These are phyloP conservation scores for Citrus australasica DNA, from an alignment of 345 rosid species.

Conservation along the genomic window DNA sequence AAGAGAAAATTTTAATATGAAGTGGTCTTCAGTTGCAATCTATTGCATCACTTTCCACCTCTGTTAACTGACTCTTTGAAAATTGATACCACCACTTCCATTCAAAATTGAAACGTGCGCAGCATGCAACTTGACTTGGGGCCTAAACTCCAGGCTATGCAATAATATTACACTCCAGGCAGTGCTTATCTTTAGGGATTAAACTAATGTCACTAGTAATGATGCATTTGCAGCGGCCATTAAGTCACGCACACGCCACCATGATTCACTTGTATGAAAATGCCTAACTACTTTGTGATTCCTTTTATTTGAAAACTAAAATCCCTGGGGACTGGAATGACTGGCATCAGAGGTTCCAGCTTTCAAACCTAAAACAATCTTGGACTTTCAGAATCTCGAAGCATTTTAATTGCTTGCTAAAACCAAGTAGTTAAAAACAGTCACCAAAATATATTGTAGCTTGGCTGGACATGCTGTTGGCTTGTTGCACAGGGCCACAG, in stretches of 20 bases:
- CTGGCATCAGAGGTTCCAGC: background rate
- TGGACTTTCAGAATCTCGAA: too few relatives aligned
- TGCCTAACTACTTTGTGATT: background rate
- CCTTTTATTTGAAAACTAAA: background rate
- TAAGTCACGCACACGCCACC: background rate
- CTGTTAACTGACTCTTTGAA: background rate
- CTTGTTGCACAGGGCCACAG: background rate
- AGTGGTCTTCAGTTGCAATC: background rate
- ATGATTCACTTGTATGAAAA: background rate
- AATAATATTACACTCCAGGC: background rate
- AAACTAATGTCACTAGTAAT: background rate
- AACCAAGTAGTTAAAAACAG: background rate
- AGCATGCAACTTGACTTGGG: background rate
- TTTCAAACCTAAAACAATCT: background rate
- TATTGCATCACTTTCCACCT: background rate
- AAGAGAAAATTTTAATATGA: background rate
- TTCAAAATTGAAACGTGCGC: background rate
- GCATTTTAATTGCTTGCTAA: background rate
- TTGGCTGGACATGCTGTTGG: background rate
- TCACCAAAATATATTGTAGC: background rate
- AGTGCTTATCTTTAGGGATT: background rate
- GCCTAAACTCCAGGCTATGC: background rate
- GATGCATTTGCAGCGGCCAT: background rate
- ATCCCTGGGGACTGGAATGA: background rate
- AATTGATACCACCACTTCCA: background rate